Conservation (phyloP, 345 rosid species). For the Punica granatum region DNA sequence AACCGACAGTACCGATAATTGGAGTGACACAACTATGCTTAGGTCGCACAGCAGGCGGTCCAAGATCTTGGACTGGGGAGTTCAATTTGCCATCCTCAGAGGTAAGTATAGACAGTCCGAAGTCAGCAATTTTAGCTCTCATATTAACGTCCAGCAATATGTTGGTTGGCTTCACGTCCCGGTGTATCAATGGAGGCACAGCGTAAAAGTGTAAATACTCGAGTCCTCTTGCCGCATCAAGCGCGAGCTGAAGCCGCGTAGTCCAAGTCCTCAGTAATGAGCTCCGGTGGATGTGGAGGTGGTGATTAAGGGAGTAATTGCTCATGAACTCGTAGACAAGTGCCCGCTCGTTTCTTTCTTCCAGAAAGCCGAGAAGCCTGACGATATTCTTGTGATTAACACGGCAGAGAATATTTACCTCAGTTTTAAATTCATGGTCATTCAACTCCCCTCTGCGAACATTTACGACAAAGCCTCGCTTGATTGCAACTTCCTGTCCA, state of each 20-base stretch:
- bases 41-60: neutral
- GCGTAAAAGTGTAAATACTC: constrained; percentile 4
- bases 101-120: neutral
- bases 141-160: constrained; percentile 3
- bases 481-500: constrained; percentile 7
- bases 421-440: neutral
- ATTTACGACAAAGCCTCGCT: neutral
- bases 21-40: neutral
- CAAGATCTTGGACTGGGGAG: neutral
- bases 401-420: constrained; percentile 5
- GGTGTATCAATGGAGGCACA: neutral
- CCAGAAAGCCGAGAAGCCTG: constrained; percentile 7
- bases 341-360: neutral
- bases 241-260: neutral
- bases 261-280: neutral
- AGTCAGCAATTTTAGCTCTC: constrained; percentile 11
- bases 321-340: constrained; percentile 1
- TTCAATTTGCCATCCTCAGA: neutral
- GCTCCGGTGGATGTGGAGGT: neutral
- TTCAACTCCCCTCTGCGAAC: neutral
- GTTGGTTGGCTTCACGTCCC: constrained; percentile 9
- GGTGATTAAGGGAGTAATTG: neutral
- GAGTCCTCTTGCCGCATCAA: constrained; percentile 9
- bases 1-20: neutral
- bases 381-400: constrained; percentile 13